A percentile compares a stretch with the other conserved stretches of the same genome.
Evolutionary conservation across 768 basidiomycete species (phyloP).

Genomic region (Pleurotus eryngii): DNA sequence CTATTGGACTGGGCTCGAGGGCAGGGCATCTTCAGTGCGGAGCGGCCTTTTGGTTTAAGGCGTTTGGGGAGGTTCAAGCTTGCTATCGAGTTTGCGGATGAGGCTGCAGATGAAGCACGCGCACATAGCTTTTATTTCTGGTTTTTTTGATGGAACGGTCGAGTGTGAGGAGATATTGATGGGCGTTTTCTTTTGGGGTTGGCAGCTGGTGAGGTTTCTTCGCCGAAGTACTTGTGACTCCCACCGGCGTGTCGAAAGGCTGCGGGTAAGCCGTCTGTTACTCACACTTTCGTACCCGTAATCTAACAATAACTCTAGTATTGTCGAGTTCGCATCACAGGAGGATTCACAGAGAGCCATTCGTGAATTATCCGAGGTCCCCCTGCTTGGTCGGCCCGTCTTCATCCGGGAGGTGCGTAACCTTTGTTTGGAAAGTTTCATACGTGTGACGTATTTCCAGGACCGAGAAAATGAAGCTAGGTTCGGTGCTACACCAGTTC

Average conservation of each 20-base stretch:
- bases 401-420: constrained; percentile 88
- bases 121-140: constrained; percentile 29
- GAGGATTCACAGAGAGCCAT: constrained; percentile 91
- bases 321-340: constrained; percentile 89
- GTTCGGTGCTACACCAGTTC: constrained; percentile 93
- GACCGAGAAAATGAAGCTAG: constrained; percentile 96
- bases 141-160: constrained; percentile 46
- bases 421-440: not conserved
- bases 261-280: constrained; percentile 77
- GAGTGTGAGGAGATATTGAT: constrained; percentile 86
- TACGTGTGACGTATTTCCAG: constrained; percentile 35
- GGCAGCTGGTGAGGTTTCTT: constrained; percentile 99
- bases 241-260: constrained; percentile 95
- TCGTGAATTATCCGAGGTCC: constrained; percentile 84
- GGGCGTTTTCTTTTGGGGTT: constrained; percentile 69
- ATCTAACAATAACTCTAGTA: constrained; percentile 45
- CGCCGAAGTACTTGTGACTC: constrained; percentile 97
- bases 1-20: constrained; percentile 4
- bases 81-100: constrained; percentile 16
- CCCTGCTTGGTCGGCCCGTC: constrained; percentile 89
- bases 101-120: constrained; percentile 15
- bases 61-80: constrained; percentile 28
- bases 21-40: constrained; percentile 1
- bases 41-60: constrained; percentile 6
- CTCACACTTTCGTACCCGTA: not conserved